Evolutionary conservation across 1,284 basidiomycete species (phyloP), one percentile per base, ranked within the genome.

Genomic region (Rhodotorula sp.): DNA sequence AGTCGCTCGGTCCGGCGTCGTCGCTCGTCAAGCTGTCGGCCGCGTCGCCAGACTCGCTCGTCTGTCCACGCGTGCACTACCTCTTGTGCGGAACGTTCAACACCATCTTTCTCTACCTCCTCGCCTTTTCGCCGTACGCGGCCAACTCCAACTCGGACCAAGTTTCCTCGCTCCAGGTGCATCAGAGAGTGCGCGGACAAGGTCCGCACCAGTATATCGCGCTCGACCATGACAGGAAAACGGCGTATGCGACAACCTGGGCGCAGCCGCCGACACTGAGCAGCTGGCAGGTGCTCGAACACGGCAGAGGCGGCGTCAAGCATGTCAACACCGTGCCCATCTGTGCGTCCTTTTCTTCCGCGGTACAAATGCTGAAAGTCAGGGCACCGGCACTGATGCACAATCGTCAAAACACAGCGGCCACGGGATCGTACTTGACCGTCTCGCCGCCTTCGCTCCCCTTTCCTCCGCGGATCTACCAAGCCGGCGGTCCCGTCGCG

Each of bases 401-500:
- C 46, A 12, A 4, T 20, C n/a, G 30, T 26, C 15, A 0, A 45
- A 26, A 8, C 33, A 33, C 67, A 78, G 75, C 74, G 2, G 75
- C 76, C 8, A 75, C 74, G 6, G 74, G 74, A 0, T 78, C 77
- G 10, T 80, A 80, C 66, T 75, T 80, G 69, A 69, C 55, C 54
- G 75, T 58, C 75, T 75, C 62, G 64, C 77, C 66, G 66, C 69
- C 65, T 71, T 78, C 57, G 12, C 61, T 57, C 49, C 20, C n/a
- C 30, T 60, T 62, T 53, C 46, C 61, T 5, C 51, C 64, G 4
- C 61, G 71, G 2, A 72, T 81, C 42, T 82, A 81, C 71, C 81
- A 81, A 14, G 81, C 80, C 15, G 81, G 81, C 37, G 82, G 82
- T 24, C 81, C 81, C 3, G 80, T 81, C 37, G 81, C 80, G 15